Base-by-base conservation (phyloP, 148 eudicot genomes). In the Persicaria maculosa region DNA sequence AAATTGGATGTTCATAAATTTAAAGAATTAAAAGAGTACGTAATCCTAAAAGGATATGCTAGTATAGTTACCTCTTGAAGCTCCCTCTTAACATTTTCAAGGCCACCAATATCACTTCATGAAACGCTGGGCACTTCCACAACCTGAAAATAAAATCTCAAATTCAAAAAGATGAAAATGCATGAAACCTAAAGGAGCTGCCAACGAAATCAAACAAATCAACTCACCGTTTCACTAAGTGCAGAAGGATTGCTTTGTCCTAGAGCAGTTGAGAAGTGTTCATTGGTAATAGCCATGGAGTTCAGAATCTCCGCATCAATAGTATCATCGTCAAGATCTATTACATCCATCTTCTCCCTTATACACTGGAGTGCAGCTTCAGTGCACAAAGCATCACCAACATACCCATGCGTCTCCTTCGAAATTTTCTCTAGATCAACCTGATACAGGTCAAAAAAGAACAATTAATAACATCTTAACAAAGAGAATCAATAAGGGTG, bases 191-290 rank as follows among this genome's bases (percentile, higher is more conserved):
- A 61, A 7, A 11, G 40, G 7, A 31, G 7, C 4, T 9, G 31
- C 1, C 31, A 25, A 19, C 74, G 0, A 17, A 44, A 48, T 68
- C 1, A 20, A 48, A 17, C 65, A n/a, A 73, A 4, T 72, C 40
- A 10, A 82, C 90, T 76, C 57, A 91, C 97, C n/a, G 97, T 92
- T 82, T 92, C 97, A 83, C 97, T 91, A 52, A 92, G 74, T 62
- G 97, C 97, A 80, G 97, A 92, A 44, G 97, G 97, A 76, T 92
- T 92, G 87, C 97, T 92, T 68, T 83, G 85, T 50, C 94, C 97
- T 62, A 92, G 94, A 76, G 97, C 97, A 80, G 97, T 92, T 22
- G 79, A 81, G 81, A 89, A 92, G 75, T 92, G 97, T 75, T 92
- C 97, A 73, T 92, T 90, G n/a, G 92, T 79, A 46, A 92, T 92